Evolutionary conservation across 2,329 filamentous ascomycete genomes (phyloP).

Genomic region (Ceratocystis huliohia): DNA sequence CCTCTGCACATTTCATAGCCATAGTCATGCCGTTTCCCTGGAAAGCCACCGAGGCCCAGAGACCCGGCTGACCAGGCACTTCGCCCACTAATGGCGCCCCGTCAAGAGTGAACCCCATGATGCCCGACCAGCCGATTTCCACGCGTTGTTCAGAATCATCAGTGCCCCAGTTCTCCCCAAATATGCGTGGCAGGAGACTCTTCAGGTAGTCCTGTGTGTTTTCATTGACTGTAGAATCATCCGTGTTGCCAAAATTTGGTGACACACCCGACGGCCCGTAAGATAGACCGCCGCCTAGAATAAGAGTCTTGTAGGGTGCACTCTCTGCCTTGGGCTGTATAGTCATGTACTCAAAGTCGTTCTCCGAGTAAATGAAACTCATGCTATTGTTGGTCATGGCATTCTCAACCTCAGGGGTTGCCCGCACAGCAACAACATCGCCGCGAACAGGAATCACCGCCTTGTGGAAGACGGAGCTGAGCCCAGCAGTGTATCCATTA

Average conservation of each 20-base stretch:
- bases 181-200: constrained; percentile 35
- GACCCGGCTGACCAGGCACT: constrained; percentile 32
- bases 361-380: constrained; percentile 43
- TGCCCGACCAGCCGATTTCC: constrained; percentile 40
- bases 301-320: constrained; percentile 33
- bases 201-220: constrained; percentile 38
- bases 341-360: constrained; percentile 57
- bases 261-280: constrained; percentile 32
- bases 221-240: constrained; percentile 42
- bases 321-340: constrained; percentile 33
- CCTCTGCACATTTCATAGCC: constrained; percentile 47
- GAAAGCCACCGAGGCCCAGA: constrained; percentile 48
- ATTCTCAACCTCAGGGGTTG: constrained; percentile 2
- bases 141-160: constrained; percentile 30
- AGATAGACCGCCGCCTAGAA: constrained; percentile 48
- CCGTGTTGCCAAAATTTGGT: constrained; percentile 41
- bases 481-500: constrained; percentile 26
- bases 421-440: constrained; percentile 16
- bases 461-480: constrained; percentile 20
- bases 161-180: constrained; percentile 40
- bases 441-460: constrained; percentile 24
- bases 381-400: constrained; percentile 32
- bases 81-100: constrained; percentile 41
- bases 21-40: constrained; percentile 57
- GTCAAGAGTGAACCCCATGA: constrained; percentile 45